Evolutionary conservation across 2,329 filamentous ascomycete genomes (phyloP).

Genomic region (Aspergillus aculeatinus): DNA sequence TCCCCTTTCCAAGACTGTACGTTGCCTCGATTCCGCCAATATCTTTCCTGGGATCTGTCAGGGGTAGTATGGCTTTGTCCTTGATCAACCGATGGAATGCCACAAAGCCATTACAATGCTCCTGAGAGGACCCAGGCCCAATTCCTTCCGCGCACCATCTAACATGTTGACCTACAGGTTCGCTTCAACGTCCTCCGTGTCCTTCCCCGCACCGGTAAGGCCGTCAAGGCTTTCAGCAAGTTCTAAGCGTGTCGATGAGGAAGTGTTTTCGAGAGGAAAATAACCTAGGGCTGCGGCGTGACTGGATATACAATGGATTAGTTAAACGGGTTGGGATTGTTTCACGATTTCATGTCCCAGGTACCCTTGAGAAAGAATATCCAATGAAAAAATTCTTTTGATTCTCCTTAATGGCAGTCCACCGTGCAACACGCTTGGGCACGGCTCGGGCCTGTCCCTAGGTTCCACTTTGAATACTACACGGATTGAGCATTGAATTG

Average conservation of each 20-base stretch:
- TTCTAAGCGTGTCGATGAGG: conserved; percentile 66
- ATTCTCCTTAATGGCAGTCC: conserved; percentile 29
- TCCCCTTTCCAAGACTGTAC: conserved; percentile 98
- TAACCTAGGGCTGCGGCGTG: conserved; percentile 39
- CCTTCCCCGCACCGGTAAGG: conserved; percentile 94
- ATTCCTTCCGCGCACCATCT: conserved; percentile 11
- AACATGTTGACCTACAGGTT: conserved; percentile 57
- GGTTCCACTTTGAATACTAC: not conserved
- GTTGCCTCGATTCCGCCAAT: conserved; percentile 40
- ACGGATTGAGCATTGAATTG: not conserved
- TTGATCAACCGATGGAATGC: not conserved
- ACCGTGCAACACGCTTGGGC: conserved; percentile 23
- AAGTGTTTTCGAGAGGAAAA: conserved; percentile 32
- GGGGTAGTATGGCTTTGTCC: not conserved
- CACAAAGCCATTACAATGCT: not conserved
- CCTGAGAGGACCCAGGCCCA: not conserved
- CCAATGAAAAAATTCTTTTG: conserved; percentile 40
- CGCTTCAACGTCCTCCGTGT: conserved; percentile 99
- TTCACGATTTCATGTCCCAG: conserved; percentile 43
- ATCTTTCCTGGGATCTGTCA: not conserved
- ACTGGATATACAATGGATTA: conserved; percentile 39
- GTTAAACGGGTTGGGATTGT: conserved; percentile 39
- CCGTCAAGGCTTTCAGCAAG: conserved; percentile 97
- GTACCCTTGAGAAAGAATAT: conserved; percentile 44
- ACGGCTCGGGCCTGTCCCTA: not conserved